Percentiles rank a stretch among this genome's conserved stretches.
Conservation (phyloP, 1,139 yeast species). For the Candida buenavistaensis region DNA sequence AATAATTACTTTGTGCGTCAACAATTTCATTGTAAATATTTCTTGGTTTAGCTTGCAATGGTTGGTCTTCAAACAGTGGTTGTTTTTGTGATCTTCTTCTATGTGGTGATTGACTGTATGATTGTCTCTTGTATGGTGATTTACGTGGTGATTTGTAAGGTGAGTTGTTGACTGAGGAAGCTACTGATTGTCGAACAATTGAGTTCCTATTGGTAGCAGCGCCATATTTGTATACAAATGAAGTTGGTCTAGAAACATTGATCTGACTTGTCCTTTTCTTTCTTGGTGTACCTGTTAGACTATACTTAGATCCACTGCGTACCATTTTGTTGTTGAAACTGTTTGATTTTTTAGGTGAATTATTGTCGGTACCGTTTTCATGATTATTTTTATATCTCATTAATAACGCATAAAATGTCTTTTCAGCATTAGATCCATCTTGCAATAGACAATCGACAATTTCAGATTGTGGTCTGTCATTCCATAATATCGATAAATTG, state of each 20-base stretch:
- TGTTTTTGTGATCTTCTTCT: constrained; percentile 4
- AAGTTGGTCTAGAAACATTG: constrained; percentile 58
- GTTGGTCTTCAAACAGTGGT: constrained; percentile 7
- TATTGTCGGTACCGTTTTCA: constrained; percentile 27
- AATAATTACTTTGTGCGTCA: constrained; percentile 32
- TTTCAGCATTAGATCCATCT: constrained; percentile 66
- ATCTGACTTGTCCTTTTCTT: constrained; percentile 51
- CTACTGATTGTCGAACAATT: constrained; percentile 14
- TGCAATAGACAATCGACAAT: constrained; percentile 55
- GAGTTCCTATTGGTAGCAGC: constrained; percentile 21
- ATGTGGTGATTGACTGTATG: constrained; percentile 21
- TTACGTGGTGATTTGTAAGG: constrained; percentile 21
- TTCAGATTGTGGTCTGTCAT: constrained; percentile 60
- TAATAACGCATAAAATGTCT: constrained; percentile 70
- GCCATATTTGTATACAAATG: constrained; percentile 41
- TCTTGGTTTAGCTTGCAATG: constrained; percentile 41
- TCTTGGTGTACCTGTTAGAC: constrained; percentile 30
- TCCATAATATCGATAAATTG: constrained; percentile 73
- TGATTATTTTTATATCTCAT: constrained; percentile 55
- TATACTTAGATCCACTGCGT: constrained; percentile 22
- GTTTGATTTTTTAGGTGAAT: constrained; percentile 19
- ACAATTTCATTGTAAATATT: constrained; percentile 50
- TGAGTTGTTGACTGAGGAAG: constrained; percentile 36
- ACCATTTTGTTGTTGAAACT: constrained; percentile 19
- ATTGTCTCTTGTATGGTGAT: constrained; percentile 29